A percentile compares a stretch with the other conserved stretches of the same genome.
These are phyloP conservation scores for Oldenlandia corymbosa DNA, from an alignment of 257 asterid species.

Conservation along the genomic window DNA sequence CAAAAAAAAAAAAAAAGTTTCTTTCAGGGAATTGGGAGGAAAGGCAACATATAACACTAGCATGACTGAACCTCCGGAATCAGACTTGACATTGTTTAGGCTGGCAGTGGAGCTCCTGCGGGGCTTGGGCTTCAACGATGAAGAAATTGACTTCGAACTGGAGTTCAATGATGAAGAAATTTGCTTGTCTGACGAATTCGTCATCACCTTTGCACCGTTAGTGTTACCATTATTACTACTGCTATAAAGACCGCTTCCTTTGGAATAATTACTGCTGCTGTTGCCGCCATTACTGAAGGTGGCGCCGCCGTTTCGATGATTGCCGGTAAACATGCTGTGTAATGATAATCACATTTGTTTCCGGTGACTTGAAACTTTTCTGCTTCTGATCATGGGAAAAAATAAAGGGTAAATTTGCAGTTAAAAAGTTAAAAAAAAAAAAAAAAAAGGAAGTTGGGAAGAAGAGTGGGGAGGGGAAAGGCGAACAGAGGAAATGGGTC, in stretches of 20 bases:
- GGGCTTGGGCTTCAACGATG: slow-evolving; percentile 48
- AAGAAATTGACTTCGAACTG: slow-evolving; percentile 34
- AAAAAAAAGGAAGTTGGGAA: too few relatives aligned
- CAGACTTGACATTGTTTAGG: slow-evolving; percentile 28
- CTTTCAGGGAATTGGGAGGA: too few relatives aligned
- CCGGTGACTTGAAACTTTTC: neutral
- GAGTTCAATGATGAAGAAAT: slow-evolving; percentile 24
- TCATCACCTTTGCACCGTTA: slow-evolving; percentile 31
- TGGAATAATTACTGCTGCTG: slow-evolving; percentile 1
- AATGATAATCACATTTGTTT: slow-evolving; percentile 9
- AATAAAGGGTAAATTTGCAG: too few relatives aligned
- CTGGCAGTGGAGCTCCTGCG: slow-evolving; percentile 37
- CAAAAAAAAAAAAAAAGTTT: neutral
- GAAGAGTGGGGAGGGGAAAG: neutral
- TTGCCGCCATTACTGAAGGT: slow-evolving; percentile 15
- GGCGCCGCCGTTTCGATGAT: slow-evolving; percentile 44
- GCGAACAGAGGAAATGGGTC: slow-evolving; percentile 18
- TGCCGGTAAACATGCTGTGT: slow-evolving; percentile 34
- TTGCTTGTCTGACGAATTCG: slow-evolving; percentile 24
- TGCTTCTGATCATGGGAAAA: neutral
- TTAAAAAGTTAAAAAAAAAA: slow-evolving; percentile 4
- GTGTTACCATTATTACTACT: neutral
- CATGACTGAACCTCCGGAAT: slow-evolving; percentile 28
- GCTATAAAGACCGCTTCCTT: neutral
- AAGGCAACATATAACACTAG: neutral